Evolutionary conservation across 352 stramenopile genomes (phyloP), one percentile per base, ranked within the genome.

Genomic region (Pythium phragmiticola): DNA sequence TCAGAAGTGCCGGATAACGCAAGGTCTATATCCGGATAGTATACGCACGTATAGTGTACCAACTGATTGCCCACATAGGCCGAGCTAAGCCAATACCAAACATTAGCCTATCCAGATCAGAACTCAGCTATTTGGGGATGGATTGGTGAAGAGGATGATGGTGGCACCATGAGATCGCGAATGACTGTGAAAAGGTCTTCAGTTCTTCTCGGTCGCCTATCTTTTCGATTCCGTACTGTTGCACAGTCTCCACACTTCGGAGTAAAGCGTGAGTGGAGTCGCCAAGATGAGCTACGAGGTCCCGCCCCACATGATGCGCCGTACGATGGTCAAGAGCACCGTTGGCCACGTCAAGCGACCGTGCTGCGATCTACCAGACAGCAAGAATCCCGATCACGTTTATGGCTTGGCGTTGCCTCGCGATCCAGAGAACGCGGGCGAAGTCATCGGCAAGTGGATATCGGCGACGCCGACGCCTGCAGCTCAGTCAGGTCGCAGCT

Each of bases 271-370:
- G 33, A 46, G 39, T 21, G 16, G 17, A 56, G 34, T 55, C 48
- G 51, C 17, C 36, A 75, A 53, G 48, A 70, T 72, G 58, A 80
- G 72, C 50, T 66, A 71, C 17, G 71, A 78, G 43, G 57, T 77
- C 43, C 65, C 67, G 19, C 76, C 59, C 28, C 50, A 69, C 37
- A 47, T 37, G 21, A 62, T 93, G 77, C 82, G 82, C n/a, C 80
- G 84, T 19, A 91, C 84, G 56, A 91, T 94, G 79, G 74, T 94
- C 74, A 92, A 94, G 73, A 81, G 70, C 69, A 90, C 81, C 1
- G 78, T 94, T 5, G 84, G 84, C 9, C 64, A 69, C 19, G 84
- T 94, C 43, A 75, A 75, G 28, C 74, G 73, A 19, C 73, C 81
- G 2, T 73, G 79, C 13, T 90, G 90, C 64, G 84, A 94, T 51